Conservation (phyloP, 306 rosid species). For the Arachis hypogaea region DNA sequence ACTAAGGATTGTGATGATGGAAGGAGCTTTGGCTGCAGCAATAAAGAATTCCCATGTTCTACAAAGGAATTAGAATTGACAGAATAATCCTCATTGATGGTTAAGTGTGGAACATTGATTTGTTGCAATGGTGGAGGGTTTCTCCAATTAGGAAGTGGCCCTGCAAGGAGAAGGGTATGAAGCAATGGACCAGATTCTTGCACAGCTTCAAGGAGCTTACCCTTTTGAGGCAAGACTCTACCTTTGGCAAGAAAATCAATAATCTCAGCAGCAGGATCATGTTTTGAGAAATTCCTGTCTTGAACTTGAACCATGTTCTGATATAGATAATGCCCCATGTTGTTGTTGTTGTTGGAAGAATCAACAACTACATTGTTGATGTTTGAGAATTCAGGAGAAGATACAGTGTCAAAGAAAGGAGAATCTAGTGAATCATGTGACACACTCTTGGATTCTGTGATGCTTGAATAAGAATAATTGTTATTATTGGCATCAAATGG, state of each 20-base stretch:
- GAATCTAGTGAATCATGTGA: conserved; percentile 74
- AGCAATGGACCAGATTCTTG: conserved; percentile 81
- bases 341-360: conserved; percentile 30
- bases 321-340: conserved; percentile 31
- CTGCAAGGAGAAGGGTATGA: conserved; percentile 64
- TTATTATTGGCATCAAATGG: conserved; percentile 36
- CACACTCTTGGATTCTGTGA: conserved; percentile 60
- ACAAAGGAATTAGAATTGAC: conserved; percentile 11
- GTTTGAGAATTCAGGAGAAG: conserved; percentile 77
- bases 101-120: conserved; percentile 64
- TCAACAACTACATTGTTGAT: conserved; percentile 47
- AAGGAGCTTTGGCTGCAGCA: background rate
- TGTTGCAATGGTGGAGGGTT: conserved; percentile 76
- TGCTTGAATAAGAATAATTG: conserved; percentile 50
- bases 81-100: conserved; percentile 45
- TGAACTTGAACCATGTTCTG: conserved; percentile 36
- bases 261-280: conserved; percentile 47
- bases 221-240: conserved; percentile 68
- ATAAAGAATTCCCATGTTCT: background rate
- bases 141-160: conserved; percentile 83
- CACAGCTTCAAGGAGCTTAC: conserved; percentile 70
- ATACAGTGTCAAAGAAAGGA: conserved; percentile 65
- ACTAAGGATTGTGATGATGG: background rate
- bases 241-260: conserved; percentile 56
- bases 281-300: conserved; percentile 37